These are phyloP conservation scores for Nephromyces sp. DNA, from an alignment of 169 alveolate species.

Conservation along the genomic window DNA sequence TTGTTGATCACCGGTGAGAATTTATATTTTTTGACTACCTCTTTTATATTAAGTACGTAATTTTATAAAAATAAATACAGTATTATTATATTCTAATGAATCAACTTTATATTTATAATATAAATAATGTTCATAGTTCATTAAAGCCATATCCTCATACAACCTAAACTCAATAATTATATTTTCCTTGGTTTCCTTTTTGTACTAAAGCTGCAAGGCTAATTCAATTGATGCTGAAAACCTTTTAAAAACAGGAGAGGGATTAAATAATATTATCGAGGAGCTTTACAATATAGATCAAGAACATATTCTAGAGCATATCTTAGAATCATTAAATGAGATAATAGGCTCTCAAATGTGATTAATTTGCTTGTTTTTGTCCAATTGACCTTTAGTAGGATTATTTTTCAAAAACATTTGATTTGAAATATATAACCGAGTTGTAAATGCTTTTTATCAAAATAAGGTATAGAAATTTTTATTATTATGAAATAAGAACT, in stretches of 20 bases:
- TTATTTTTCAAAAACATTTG: no score
- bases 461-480: no score
- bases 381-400: no score
- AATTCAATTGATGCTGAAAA: neutral
- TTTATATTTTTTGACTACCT: neutral
- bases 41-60: no score
- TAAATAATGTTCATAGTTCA: neutral
- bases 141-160: neutral
- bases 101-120: neutral
- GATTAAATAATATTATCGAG: neutral
- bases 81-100: neutral
- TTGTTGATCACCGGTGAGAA: slow-evolving; percentile 77
- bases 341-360: no score
- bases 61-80: neutral
- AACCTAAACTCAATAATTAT: neutral
- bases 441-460: no score
- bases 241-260: slow-evolving; percentile 5
- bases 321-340: no score
- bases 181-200: neutral
- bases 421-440: no score
- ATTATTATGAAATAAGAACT: no score
- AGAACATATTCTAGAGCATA: neutral
- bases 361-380: no score
- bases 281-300: slow-evolving; percentile 4
- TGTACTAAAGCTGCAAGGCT: neutral